Base-by-base conservation (phyloP, 192 early-diverging fungal species). In the Umbelopsis sp. region DNA sequence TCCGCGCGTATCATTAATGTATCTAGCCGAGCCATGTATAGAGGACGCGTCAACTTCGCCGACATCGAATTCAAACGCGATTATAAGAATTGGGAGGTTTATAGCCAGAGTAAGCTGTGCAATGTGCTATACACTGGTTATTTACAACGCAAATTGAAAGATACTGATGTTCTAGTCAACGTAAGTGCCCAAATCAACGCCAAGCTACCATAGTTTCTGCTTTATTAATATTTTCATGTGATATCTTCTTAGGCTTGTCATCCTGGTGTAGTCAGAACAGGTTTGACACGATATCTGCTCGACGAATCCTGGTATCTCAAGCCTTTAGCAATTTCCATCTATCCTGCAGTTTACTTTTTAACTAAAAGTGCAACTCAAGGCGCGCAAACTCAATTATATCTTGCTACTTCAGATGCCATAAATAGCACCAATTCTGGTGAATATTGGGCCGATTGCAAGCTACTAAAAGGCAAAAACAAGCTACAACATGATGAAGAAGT, bases 1-100 rank as follows among this genome's bases (percentile, higher is more conserved):
- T 55, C 69, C 35, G 46, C 69, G 5, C 46, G 69, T 20, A 47
- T 71, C 18, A 47, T 71, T 6, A 71, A 71, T 58, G 41, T 71
- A 27, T 21, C 46, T 21, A 64, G 53, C 22, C 16, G 21, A 25
- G 53, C 44, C 15, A 48, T 64, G 45, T 23, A 25, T 7, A 23
- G 45, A 18, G 69, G 52, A 6, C 15, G 16, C 53, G 61, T 72
- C 6, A 48, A 72, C 11, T 72, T 64, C 22, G 71, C 50, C 41
- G 71, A 72, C 33, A 30, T 72, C 25, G 20, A 72, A 11, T 48
- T 25, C 4, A 48, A 72, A 25, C 47, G 33, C 5, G 41, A 64
- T 18, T 72, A 66, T 23, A 30, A 46, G 9, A n/a, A 2, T 8
- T 64, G 45, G 46, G 49, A 18, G 15, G 44, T 48, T 21, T 72